A percentile compares a stretch with the other conserved stretches of the same genome.
These are phyloP conservation scores for Podospora fimiseda DNA, from an alignment of 495 filamentous ascomycete species.

Conservation along the genomic window DNA sequence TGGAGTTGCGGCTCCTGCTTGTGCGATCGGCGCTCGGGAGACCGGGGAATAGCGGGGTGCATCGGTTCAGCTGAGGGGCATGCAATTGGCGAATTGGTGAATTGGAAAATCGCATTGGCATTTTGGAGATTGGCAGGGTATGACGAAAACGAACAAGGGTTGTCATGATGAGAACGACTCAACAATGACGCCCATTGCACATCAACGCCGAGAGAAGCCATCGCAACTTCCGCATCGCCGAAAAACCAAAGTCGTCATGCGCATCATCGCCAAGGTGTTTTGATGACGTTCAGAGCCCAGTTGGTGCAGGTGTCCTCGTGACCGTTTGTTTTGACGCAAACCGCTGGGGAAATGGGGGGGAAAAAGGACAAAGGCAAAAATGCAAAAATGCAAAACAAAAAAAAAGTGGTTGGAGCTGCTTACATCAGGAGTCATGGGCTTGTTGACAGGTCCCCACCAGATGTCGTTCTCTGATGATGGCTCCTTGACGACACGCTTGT, in stretches of 20 bases:
- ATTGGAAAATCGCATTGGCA: too few species aligned
- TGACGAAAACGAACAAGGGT: slow-evolving; percentile 26
- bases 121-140: slow-evolving; percentile 10
- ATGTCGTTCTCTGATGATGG: slow-evolving; percentile 80
- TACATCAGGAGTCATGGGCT: slow-evolving; percentile 97
- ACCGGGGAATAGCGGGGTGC: slow-evolving; percentile 27
- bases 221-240: slow-evolving; percentile 9
- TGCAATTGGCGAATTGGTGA: too few species aligned
- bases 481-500: slow-evolving; percentile 97
- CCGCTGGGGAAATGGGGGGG: not conserved
- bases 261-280: slow-evolving; percentile 9
- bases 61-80: slow-evolving; percentile 19
- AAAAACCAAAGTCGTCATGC: slow-evolving; percentile 2
- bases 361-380: not conserved
- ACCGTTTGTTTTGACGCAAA: slow-evolving; percentile 3
- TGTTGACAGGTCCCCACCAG: slow-evolving; percentile 91
- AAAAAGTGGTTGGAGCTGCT: slow-evolving; percentile 31
- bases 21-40: slow-evolving; percentile 21
- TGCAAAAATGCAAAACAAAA: slow-evolving; percentile 5
- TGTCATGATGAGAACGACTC: slow-evolving; percentile 6
- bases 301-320: slow-evolving; percentile 3
- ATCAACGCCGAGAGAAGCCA: slow-evolving; percentile 4
- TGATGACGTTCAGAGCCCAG: slow-evolving; percentile 18
- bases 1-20: slow-evolving; percentile 2
- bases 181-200: slow-evolving; percentile 17